These are phyloP conservation scores for Xylaria sp. DNA, from an alignment of 2,329 filamentous ascomycete species.

Conservation along the genomic window DNA sequence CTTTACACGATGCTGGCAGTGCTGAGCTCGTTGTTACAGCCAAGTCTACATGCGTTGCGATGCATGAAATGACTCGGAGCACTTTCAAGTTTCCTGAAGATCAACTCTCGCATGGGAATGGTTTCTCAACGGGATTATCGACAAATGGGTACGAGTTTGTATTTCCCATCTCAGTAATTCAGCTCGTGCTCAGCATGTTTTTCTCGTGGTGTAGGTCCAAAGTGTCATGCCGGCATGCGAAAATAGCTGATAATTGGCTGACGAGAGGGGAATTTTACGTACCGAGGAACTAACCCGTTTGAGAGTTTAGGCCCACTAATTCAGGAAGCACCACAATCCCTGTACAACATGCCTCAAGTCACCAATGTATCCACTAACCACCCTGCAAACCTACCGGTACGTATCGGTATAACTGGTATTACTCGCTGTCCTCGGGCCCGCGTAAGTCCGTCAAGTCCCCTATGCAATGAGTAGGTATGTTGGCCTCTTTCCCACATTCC, in stretches of 20 bases:
- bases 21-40: background rate
- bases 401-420: too few species aligned
- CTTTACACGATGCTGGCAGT: background rate
- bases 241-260: conserved; percentile 3
- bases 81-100: too few species aligned
- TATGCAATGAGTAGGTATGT: too few species aligned
- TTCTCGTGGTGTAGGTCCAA: background rate
- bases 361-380: background rate
- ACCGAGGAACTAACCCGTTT: too few species aligned
- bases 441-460: too few species aligned
- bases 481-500: too few species aligned
- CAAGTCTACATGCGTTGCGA: too few species aligned
- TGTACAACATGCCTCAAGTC: background rate
- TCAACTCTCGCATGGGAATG: too few species aligned
- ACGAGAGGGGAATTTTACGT: background rate
- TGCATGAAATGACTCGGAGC: too few species aligned
- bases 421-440: too few species aligned
- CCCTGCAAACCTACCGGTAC: background rate
- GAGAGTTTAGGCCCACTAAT: background rate
- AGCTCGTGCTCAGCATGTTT: background rate
- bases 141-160: too few species aligned
- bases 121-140: too few species aligned
- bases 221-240: background rate
- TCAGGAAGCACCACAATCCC: background rate
- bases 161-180: background rate